Base-by-base conservation (phyloP, 1,284 basidiomycete species). In the Cutaneotrichosporon arboriforme region DNA sequence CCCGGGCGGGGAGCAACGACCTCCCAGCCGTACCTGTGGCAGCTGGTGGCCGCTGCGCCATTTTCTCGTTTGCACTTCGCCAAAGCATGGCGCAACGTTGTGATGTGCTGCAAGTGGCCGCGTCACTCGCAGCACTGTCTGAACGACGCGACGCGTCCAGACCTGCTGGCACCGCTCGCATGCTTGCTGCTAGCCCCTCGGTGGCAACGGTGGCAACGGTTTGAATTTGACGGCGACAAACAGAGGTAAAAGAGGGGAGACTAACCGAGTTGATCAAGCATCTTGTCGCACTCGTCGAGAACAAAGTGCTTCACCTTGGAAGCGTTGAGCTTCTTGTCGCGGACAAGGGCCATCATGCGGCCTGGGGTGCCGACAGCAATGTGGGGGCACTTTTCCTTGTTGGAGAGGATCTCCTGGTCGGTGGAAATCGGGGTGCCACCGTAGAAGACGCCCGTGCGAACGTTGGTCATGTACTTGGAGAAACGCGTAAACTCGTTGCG, bases 211-310 rank as follows among this genome's bases (percentile, higher is more conserved):
- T 37, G 36, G 13, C 17, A 18, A n/a, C 36, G 36, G 13, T 37
- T 18, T 37, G 47, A 26, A 23, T 13, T 41, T 15, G 21, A 26
- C 21, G 41, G 12, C 8, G 52, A 20, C 21, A 51, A 49, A 54
- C 44, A 35, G 31, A 55, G 26, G 45, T 42, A 49, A 48, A n/a
- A 36, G 46, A 39, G 46, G 45, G 45, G 46, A 42, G 38, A 96
- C 92, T 94, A 87, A 97, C 92, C 93, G 80, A 99, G 91, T 85
- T 93, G 88, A 83, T 99, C 96, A 75, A 99, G 86, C 90, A 99
- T 97, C 85, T 99, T 99, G 84, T 99, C 96, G 82, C 96, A 99
- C 81, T 99, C 96, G 82, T 99, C 96, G 75, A 99, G 81, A 58
- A 97, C 93, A 78, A 99, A 99, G 81, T 97, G 93, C 81, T 96